Base-by-base conservation (phyloP, 805 yeast species). In the Barnettozyma salicaria region DNA sequence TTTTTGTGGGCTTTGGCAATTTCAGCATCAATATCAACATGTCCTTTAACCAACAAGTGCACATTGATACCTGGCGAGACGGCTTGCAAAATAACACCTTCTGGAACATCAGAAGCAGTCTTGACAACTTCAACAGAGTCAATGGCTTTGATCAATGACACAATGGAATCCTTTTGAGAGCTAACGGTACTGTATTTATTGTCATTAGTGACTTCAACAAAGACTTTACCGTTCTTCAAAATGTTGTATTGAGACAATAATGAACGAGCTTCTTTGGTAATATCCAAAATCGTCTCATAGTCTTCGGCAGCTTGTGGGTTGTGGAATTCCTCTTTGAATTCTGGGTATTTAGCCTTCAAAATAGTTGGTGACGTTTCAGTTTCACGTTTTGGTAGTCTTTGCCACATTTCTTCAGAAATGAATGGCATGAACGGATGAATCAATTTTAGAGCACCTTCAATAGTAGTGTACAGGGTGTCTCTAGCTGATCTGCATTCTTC, bases 391-490 rank as follows among this genome's bases (percentile, higher is more conserved):
- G 97, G 97, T 56, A 92, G 69, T 65, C 97, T 85, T 70, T 92
- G 98, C 97, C 97, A 92, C 85, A 92, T 77, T 71, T 92, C 98
- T 65, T 92, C 98, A 32, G 97, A 81, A 49, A 92, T 70, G 60
- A 77, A 92, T 27, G 98, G 98, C 98, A 92, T 92, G 71, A 87
- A 92, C 60, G 98, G 98, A 60, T 90, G 97, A 51, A 90, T 92
- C 67, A 92, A 60, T 60, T 74, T 80, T 67, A 90, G 74, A 9
- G 96, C 96, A 49, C 83, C 84, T 56, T 92, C 97, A 50, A 90
- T 72, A 67, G 95, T 76, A 24, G 92, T 85, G 76, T 88, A 92
- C 49, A 92, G 72, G 18, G 97, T 92, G 61, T 90, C 94, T 67
- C 81, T 84, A 13, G 97, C 98, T 37, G 95, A 84, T 61, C 76